These are phyloP conservation scores for Triticum dicoccoides DNA, from an alignment of 176 grass and related monocot species.

Conservation along the genomic window DNA sequence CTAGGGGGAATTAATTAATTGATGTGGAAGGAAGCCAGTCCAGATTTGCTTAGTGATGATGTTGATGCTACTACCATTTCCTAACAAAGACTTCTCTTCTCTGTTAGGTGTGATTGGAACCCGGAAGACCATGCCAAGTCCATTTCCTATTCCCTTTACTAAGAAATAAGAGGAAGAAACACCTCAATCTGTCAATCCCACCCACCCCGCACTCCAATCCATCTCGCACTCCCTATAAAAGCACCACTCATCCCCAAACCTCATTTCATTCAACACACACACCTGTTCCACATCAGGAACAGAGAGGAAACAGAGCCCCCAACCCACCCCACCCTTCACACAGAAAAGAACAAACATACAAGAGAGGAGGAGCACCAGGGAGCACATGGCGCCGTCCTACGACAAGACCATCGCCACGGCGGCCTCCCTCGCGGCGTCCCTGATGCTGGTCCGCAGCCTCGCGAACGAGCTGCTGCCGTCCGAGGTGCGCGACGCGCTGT, in stretches of 20 bases:
- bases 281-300: conserved; percentile 8
- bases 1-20: too few species aligned
- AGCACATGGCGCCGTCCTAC: conserved; percentile 40
- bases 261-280: not conserved
- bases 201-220: not conserved
- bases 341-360: not conserved
- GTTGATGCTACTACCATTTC: too few species aligned
- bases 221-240: conserved; percentile 10
- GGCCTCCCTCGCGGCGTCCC: conserved; percentile 41
- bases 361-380: not conserved
- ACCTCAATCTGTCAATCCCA: not conserved
- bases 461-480: conserved; percentile 39
- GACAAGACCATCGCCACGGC: conserved; percentile 44
- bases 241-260: too few species aligned
- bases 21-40: not conserved
- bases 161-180: not conserved
- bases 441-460: conserved; percentile 40
- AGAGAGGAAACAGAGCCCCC: not conserved
- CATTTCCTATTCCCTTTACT: conserved; percentile 24
- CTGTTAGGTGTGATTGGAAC: not conserved
- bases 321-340: not conserved
- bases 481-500: conserved; percentile 33
- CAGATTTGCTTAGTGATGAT: not conserved
- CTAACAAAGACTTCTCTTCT: not conserved
- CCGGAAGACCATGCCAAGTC: not conserved